Conservation (phyloP, 2,329 filamentous ascomycete genomes). For the Hymenoscyphus salicellus region DNA sequence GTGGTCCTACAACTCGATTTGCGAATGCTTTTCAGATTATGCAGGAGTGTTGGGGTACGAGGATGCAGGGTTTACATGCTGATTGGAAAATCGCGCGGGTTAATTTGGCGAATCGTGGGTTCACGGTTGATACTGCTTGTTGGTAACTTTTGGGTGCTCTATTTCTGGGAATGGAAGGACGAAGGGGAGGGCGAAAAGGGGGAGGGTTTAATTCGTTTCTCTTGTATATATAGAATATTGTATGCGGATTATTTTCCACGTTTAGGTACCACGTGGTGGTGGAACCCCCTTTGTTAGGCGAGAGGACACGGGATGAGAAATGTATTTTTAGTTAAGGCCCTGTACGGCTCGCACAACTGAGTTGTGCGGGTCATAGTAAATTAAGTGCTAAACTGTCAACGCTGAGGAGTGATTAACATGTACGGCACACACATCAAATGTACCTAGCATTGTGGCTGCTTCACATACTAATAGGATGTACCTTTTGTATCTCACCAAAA, state of each 20-base stretch:
- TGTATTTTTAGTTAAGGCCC: neutral
- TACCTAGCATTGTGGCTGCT: too few species aligned
- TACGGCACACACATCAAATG: too few species aligned
- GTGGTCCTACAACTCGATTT: neutral
- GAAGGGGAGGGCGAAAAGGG: neutral
- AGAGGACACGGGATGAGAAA: neutral
- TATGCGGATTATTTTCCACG: neutral
- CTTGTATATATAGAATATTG: constrained; percentile 1
- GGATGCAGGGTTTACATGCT: neutral
- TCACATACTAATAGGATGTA: too few species aligned
- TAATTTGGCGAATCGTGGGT: neutral
- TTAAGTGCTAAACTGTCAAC: too few species aligned
- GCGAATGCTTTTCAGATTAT: neutral
- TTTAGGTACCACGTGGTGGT: constrained; percentile 1
- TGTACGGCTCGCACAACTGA: too few species aligned
- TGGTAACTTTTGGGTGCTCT: neutral
- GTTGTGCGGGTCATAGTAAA: too few species aligned
- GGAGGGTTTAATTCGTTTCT: neutral
- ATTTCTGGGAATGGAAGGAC: neutral
- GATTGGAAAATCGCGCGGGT: neutral
- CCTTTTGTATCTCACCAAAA: too few species aligned
- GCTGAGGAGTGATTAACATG: too few species aligned
- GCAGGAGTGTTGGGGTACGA: neutral
- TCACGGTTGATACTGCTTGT: neutral
- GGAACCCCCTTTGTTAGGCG: neutral